Base-by-base conservation (phyloP, 2,329 filamentous ascomycete species). In the Xylariomycetidae sp. region DNA sequence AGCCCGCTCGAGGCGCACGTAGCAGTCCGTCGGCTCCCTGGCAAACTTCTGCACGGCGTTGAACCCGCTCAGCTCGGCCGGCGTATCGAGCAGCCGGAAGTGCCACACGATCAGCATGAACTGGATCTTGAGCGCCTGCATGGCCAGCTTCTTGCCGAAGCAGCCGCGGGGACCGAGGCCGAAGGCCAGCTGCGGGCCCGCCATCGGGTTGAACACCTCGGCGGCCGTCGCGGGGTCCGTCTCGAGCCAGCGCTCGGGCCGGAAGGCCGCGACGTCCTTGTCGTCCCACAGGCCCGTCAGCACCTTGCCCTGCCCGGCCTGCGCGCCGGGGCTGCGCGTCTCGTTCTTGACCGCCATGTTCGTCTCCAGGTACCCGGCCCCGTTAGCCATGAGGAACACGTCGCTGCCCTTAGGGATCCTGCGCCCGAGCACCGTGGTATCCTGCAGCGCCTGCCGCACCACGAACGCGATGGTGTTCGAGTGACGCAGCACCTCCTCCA, bases 401-500 rank as follows among this genome's bases (percentile, higher is more conserved):
- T 44, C 22, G 16, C 49, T 57, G 7, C 49, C 54, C 32, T 49
- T 51, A 16, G 54, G 53, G n/a, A 58, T 44, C 14, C 11, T 35
- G 15, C 26, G 35, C n/a, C 54, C 53, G 4, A 57, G 45, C 4
- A 58, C 35, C 4, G 33, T 37, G 2, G 46, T 51, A 28, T 59
- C 54, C 15, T 42, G 28, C n/a, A 41, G 35, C 6, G 57, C 43
- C 15, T 44, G 27, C 6, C 54, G 54, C 2, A 37, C 37, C 5
- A 51, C 46, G 30, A 49, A 34, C 27, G 48, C 30, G 11, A 50
- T 39, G 4, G 50, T 45, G 13, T 40, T 36, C 5, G 44, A 37
- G 14, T 47, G 42, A 3, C 60, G 57, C 8, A 58, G 38, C 5
- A 51, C 45, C 41, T 63, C 57, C 28, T 58, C 53, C 2, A 58